These are phyloP conservation scores for Coemansia sp. DNA, from an alignment of 192 early-diverging fungal species.

Conservation along the genomic window DNA sequence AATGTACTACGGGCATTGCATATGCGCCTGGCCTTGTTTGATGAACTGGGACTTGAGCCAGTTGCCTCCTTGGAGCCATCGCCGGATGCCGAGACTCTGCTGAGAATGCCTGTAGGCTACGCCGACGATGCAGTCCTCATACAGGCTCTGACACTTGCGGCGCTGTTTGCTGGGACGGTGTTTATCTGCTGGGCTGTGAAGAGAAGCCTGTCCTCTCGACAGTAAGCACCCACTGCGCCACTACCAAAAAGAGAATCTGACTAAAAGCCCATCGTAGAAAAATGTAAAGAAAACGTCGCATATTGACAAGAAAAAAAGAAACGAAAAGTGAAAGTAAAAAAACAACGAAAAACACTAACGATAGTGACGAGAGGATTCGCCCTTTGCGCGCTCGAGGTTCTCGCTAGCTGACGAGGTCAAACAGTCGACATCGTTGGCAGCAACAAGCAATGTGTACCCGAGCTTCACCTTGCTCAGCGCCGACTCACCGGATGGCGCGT, in stretches of 20 bases:
- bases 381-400: slow-evolving; percentile 43
- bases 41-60: slow-evolving; percentile 35
- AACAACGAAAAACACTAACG: slow-evolving; percentile 12
- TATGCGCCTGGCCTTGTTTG: slow-evolving; percentile 32
- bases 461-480: slow-evolving; percentile 27
- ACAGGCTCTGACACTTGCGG: slow-evolving; percentile 20
- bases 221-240: not conserved
- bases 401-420: slow-evolving; percentile 41
- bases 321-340: not conserved
- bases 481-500: slow-evolving; percentile 33
- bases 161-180: slow-evolving; percentile 25
- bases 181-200: slow-evolving; percentile 1
- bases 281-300: slow-evolving; percentile 6
- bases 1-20: slow-evolving; percentile 14
- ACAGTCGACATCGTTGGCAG: slow-evolving; percentile 45
- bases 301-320: slow-evolving; percentile 7
- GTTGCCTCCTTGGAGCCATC: slow-evolving; percentile 14
- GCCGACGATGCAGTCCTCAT: slow-evolving; percentile 10
- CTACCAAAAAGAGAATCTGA: not conserved
- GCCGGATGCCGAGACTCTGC: slow-evolving; percentile 32
- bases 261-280: not conserved
- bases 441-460: slow-evolving; percentile 49
- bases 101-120: slow-evolving; percentile 41
- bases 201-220: not conserved
- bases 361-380: slow-evolving; percentile 19